Evolutionary conservation across 306 rosid species (phyloP), one percentile per base, ranked within the genome.

Genomic region (Prunus armeniaca): DNA sequence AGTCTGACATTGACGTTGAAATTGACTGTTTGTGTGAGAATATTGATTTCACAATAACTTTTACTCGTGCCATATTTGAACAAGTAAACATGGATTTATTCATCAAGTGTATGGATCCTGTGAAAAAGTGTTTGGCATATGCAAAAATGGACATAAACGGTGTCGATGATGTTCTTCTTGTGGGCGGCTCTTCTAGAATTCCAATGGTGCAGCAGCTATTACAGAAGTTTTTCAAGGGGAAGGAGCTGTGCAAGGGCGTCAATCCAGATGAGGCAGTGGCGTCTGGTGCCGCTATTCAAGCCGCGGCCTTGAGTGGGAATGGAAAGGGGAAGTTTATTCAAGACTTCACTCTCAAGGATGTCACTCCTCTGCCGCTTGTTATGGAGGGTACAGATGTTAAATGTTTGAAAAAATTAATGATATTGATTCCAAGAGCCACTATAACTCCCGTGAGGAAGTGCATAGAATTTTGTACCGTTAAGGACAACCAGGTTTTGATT

Each of bases 401-500:
- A 2, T 3, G 3, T 7, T 2, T 3, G 10, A 55, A 55, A n/a
- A 2, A 19, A 55, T 0, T 0, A 0, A 2, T n/a, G 51, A 9
- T 13, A 22, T 10, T 15, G 54, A 13, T 45, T 1, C 34, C n/a
- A 43, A 45, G 32, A 67, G 22, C 45, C 34, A 0, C 55, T 5
- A 45, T 2, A 2, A 45, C 15, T 22, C 72, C 72, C 0, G 34
- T 20, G 11, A 22, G 1, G 20, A 13, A 43, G 0, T 3, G 12
- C 0, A 0, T 0, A 0, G 2, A 6, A 0, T 2, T 43, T 0
- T 0, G 2, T 5, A 67, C 34, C 0, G 32, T 8, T 6, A 0
- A 1, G 15, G 72, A 45, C 56, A 45, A 67, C 20, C 54, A 67
- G 12, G 30, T 1, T 0, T 2, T 3, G 12, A 2, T 43, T 3